Percentiles rank a stretch among this genome's conserved stretches.
Evolutionary conservation across 345 rosid species (phyloP).

Genomic region (Sisymbrium altissimum): DNA sequence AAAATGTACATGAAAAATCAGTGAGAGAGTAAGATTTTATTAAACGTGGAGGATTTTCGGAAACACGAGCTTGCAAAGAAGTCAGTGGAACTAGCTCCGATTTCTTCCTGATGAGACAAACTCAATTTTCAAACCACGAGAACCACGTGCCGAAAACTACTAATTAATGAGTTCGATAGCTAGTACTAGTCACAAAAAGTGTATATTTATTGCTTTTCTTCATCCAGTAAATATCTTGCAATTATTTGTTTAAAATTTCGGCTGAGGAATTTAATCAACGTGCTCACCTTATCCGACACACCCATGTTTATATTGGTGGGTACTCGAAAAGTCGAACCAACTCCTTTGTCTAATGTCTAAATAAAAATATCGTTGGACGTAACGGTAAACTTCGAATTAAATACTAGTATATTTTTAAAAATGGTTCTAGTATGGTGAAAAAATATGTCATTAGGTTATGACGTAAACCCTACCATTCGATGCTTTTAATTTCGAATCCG

Average conservation of each 20-base stretch:
- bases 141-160: slow-evolving; percentile 21
- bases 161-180: not conserved
- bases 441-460: not conserved
- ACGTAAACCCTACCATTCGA: not conserved
- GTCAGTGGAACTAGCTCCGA: slow-evolving; percentile 1
- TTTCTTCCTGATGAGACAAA: not conserved
- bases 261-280: slow-evolving; percentile 7
- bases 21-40: not conserved
- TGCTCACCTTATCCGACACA: slow-evolving; percentile 23
- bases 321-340: slow-evolving; percentile 1
- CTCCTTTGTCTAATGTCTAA: not conserved
- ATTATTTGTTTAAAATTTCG: slow-evolving; percentile 13
- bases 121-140: slow-evolving; percentile 15
- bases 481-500: not conserved
- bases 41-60: not conserved
- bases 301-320: not conserved
- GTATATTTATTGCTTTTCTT: not conserved
- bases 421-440: not conserved
- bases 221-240: not conserved
- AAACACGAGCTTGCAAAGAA: slow-evolving; percentile 5
- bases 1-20: no score
- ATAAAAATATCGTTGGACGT: not conserved
- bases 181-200: slow-evolving; percentile 14
- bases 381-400: not conserved
- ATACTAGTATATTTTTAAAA: not conserved